A percentile compares a stretch with the other conserved stretches of the same genome.
phyloP scores from a whole-genome alignment of 192 early-diverging fungal species.

The Obelidium mucronatum region DNA sequence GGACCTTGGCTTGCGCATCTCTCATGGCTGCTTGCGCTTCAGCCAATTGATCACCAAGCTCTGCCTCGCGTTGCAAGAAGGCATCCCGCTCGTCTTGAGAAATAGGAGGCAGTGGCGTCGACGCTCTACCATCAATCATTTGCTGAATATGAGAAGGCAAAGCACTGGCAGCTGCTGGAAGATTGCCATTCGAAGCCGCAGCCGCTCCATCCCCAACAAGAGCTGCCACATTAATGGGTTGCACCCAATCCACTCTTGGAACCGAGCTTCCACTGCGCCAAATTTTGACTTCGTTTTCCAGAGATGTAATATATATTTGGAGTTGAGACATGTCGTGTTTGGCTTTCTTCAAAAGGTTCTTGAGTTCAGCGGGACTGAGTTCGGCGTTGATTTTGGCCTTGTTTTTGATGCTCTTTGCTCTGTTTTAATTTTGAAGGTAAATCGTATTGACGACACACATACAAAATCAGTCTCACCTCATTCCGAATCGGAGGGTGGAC shows the following conservation, averaged over 20 bases:
- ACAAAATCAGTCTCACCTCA: constrained; percentile 56
- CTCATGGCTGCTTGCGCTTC: constrained; percentile 90
- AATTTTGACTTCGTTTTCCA: constrained; percentile 88
- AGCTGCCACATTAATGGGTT: constrained; percentile 14
- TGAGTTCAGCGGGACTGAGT: constrained; percentile 92
- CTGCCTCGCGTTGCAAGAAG: constrained; percentile 94
- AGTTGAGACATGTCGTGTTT: constrained; percentile 82
- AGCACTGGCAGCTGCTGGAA: constrained; percentile 48
- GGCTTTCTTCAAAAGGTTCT: constrained; percentile 89
- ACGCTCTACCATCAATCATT: constrained; percentile 61
- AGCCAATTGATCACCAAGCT: constrained; percentile 90
- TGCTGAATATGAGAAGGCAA: constrained; percentile 25
- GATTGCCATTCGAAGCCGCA: constrained; percentile 3
- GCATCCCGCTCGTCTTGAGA: constrained; percentile 94
- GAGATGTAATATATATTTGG: constrained; percentile 80
- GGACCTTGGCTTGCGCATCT: constrained; percentile 61
- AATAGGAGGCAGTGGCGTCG: constrained; percentile 79
- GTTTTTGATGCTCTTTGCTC: constrained; percentile 99
- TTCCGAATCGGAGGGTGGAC: constrained; percentile 94
- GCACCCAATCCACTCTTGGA: constrained; percentile 49
- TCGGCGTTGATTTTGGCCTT: constrained; percentile 99
- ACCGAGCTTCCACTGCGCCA: constrained; percentile 75
- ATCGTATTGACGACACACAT: not conserved
- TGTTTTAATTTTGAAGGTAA: not conserved
- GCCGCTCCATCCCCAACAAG: constrained; percentile 11